These are phyloP conservation scores for Xerocomellus dryophilus DNA, from an alignment of 768 basidiomycete genomes.

Conservation along the genomic window DNA sequence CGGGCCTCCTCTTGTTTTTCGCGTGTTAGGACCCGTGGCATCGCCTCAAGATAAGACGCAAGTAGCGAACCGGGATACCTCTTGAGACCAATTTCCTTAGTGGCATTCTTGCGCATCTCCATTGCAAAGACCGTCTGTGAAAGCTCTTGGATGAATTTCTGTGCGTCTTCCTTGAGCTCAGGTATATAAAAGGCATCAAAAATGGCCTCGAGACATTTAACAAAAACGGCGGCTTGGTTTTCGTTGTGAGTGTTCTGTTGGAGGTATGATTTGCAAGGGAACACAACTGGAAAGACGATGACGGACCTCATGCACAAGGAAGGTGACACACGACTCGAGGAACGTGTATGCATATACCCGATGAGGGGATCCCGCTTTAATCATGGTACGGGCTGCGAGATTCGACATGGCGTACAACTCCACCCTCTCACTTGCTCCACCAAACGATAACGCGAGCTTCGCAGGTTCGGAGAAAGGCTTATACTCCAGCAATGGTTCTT, in stretches of 20 bases:
- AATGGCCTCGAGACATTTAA: constrained; percentile 66
- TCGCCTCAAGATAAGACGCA: constrained; percentile 72
- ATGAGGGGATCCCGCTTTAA: constrained; percentile 40
- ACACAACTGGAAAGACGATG: neutral
- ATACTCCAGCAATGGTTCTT: constrained; percentile 74
- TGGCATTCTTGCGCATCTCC: constrained; percentile 63
- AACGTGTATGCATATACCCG: constrained; percentile 61
- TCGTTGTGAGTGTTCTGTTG: constrained; percentile 65
- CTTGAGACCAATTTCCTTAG: constrained; percentile 50
- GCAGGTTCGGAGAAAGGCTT: constrained; percentile 68
- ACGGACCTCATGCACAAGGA: constrained; percentile 72
- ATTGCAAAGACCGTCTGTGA: constrained; percentile 68
- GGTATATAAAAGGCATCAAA: constrained; percentile 71
- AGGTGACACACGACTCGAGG: constrained; percentile 67
- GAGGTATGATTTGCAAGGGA: constrained; percentile 3
- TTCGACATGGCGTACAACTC: constrained; percentile 63
- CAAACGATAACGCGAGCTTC: constrained; percentile 70
- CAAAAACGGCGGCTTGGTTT: constrained; percentile 73
- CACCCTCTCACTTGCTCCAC: constrained; percentile 58
- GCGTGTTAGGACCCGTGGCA: constrained; percentile 73
- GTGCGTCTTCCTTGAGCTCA: constrained; percentile 68
- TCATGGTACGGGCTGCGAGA: constrained; percentile 63
- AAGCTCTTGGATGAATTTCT: constrained; percentile 64
- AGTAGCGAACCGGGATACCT: constrained; percentile 57
- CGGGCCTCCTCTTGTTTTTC: constrained; percentile 58